Conservation (phyloP, 257 asterid species). For the Solanum clarkiae region DNA sequence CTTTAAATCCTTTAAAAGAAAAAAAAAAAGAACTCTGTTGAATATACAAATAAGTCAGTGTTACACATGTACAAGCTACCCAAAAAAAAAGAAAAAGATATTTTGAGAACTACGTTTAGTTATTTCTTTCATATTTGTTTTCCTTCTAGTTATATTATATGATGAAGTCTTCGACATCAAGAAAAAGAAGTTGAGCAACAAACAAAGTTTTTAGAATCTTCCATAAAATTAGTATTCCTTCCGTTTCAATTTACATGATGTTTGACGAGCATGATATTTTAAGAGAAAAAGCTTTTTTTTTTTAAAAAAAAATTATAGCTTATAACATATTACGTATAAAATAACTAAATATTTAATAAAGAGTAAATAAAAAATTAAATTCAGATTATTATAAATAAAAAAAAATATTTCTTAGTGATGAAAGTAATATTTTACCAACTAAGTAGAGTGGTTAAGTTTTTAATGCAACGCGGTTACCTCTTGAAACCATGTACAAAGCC, state of each 20-base stretch:
- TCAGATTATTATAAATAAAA: too few relatives aligned
- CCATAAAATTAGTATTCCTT: neutral
- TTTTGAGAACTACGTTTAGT: neutral
- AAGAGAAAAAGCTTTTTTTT: neutral
- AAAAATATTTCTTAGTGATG: too few relatives aligned
- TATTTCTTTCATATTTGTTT: neutral
- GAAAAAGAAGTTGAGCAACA: neutral
- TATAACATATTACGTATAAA: neutral
- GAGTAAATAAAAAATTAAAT: too few relatives aligned
- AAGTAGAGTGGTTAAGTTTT: too few relatives aligned
- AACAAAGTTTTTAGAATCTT: neutral
- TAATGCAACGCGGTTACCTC: too few relatives aligned
- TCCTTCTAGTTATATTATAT: neutral
- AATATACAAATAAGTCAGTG: neutral
- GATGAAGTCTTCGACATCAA: neutral
- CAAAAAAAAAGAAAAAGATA: neutral
- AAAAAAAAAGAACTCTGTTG: neutral
- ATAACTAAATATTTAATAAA: too few relatives aligned
- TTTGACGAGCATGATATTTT: rapidly evolving
- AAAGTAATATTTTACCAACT: too few relatives aligned
- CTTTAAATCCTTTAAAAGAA: neutral
- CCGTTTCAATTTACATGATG: neutral
- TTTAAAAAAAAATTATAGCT: neutral
- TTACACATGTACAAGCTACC: neutral
- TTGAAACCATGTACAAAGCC: too few relatives aligned